These are phyloP conservation scores for Epichloe sylvatica DNA, from an alignment of 2,329 filamentous ascomycete species.

Conservation along the genomic window DNA sequence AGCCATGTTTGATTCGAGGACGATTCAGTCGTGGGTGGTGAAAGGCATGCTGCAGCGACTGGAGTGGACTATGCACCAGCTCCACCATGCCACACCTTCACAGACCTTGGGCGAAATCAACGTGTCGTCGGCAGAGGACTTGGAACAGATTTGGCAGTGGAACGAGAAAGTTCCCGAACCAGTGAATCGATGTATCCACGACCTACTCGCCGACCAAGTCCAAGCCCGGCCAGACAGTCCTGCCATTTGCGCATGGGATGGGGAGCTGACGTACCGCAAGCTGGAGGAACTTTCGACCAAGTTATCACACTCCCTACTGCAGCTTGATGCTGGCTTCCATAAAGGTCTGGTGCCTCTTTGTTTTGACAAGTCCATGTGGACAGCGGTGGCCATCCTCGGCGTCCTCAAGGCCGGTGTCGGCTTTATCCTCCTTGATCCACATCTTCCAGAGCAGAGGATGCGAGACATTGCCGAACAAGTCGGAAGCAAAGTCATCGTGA, in stretches of 20 bases:
- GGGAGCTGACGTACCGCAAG: conserved; percentile 31
- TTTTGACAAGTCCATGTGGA: conserved; percentile 36
- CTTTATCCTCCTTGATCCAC: conserved; percentile 33
- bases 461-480: conserved; percentile 29
- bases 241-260: conserved; percentile 37
- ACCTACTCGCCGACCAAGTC: conserved; percentile 28
- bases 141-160: conserved; percentile 35
- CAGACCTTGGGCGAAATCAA: no score
- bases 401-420: conserved; percentile 34
- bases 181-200: conserved; percentile 31
- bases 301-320: conserved; percentile 26
- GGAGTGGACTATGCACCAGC: not conserved
- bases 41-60: not conserved
- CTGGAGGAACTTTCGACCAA: conserved; percentile 28
- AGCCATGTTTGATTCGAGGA: not conserved
- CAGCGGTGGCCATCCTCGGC: conserved; percentile 29
- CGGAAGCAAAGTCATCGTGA: not conserved
- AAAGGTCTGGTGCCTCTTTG: conserved; percentile 31
- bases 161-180: conserved; percentile 28
- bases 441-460: conserved; percentile 31
- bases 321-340: conserved; percentile 22
- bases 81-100: no score
- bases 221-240: conserved; percentile 21
- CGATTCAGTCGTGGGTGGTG: not conserved
- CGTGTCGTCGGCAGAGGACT: conserved; percentile 13